Base-by-base conservation (phyloP, 106 monocot species). In the Dendrobium huoshanense region DNA sequence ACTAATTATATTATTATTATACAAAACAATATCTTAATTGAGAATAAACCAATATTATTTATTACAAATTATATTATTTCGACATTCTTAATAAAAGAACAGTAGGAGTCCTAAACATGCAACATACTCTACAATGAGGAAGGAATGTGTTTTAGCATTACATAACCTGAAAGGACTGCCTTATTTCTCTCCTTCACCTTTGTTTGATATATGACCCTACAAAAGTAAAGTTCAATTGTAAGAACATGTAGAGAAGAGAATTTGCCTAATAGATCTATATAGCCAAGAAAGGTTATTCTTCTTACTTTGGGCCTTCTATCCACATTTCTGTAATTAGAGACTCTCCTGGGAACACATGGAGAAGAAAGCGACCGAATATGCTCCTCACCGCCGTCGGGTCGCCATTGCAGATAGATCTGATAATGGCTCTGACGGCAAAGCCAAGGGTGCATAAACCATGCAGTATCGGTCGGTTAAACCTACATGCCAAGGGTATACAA, bases 271-370 rank as follows among this genome's bases (percentile, higher is more conserved):
- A 51, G 13, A 1, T 7, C 5, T 1, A 22, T 6, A 61, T 6
- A 22, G 70, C 25, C 10, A 68, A 70, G 29, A 70, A 37, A 16
- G 13, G 5, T 37, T 37, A 3, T 15, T 70, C 79, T 15, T 70
- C 79, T 73, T 82, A 93, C 99, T 84, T 95, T 77, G 88, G 80
- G 20, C 93, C 91, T 70, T 93, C 83, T 27, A 79, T 78, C 99
- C 99, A 99, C 91, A 99, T 95, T 72, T 99, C 93, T 55, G 95
- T 95, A n/a, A 93, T 77, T 70, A 99, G 75, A 73, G 93, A 91
- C 80, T 99, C 99, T 73, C 99, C 99, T 5, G 99, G 99, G 72
- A 82, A 95, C 10, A 99, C 99, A 82, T 95, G 99, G 41, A 91
- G 83, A 55, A 99, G 93, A 81, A 99, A 99, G 11, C 95, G 92